Percentiles rank a stretch among this genome's conserved stretches.
phyloP scores from a whole-genome alignment of 805 yeast genomes.

The Lachancea dasiensis region DNA sequence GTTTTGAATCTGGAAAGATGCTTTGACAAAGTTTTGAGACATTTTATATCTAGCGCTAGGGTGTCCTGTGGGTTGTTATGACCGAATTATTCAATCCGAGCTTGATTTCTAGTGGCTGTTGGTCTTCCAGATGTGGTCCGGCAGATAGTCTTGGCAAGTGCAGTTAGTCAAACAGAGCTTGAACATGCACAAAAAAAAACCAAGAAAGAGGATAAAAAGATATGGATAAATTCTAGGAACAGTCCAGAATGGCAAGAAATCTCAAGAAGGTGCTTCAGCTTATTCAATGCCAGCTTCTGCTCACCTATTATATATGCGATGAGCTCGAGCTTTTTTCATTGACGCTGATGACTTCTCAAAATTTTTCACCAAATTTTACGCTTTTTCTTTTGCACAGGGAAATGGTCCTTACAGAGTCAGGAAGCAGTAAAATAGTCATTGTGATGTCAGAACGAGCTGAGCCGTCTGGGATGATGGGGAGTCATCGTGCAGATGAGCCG shows the following conservation, averaged over 20 bases:
- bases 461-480: background rate
- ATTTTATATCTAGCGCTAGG: constrained; percentile 17
- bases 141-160: constrained; percentile 44
- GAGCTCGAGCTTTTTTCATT: constrained; percentile 1
- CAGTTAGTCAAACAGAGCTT: constrained; percentile 28
- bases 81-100: too few species aligned
- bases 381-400: background rate
- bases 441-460: constrained; percentile 2
- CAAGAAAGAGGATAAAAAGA: background rate
- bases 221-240: background rate
- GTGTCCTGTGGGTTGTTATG: background rate
- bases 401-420: background rate
- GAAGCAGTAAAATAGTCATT: background rate
- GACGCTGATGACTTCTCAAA: background rate
- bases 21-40: constrained; percentile 47
- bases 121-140: constrained; percentile 51
- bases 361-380: background rate
- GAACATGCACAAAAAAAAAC: constrained; percentile 23
- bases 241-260: background rate
- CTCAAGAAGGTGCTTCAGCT: background rate
- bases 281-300: background rate
- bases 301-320: constrained; percentile 1
- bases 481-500: too few species aligned
- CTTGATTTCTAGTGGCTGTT: constrained; percentile 32
- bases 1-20: constrained; percentile 83